A percentile compares a stretch with the other conserved stretches of the same genome.
Conservation (phyloP, 2,329 filamentous ascomycete genomes). For the Albifimbria verrucaria region DNA sequence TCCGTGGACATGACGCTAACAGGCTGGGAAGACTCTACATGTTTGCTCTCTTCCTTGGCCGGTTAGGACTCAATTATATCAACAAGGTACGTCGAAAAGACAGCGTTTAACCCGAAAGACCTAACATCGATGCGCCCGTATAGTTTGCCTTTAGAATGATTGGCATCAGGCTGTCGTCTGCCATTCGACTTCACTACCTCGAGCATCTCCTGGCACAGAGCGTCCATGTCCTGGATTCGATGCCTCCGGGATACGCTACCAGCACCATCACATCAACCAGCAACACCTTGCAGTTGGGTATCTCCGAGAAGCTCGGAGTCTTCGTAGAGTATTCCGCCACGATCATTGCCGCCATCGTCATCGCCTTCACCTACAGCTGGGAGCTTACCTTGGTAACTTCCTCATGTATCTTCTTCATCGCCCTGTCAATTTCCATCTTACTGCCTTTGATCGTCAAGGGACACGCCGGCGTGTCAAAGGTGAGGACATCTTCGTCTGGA, state of each 20-base stretch:
- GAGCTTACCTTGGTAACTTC: conserved; percentile 56
- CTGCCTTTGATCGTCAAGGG: conserved; percentile 56
- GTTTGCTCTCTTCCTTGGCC: conserved; percentile 66
- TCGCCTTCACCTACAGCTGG: conserved; percentile 58
- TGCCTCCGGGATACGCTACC: conserved; percentile 59
- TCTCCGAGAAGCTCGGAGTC: conserved; percentile 59
- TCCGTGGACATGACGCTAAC: neutral
- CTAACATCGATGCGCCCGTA: conserved; percentile 8
- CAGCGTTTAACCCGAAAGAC: neutral
- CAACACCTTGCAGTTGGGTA: conserved; percentile 62
- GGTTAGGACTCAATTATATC: conserved; percentile 61
- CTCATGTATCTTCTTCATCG: conserved; percentile 54
- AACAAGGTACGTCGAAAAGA: conserved; percentile 49
- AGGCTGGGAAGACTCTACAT: conserved; percentile 55
- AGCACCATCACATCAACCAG: conserved; percentile 62
- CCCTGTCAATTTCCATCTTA: conserved; percentile 42
- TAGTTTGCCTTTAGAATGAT: conserved; percentile 60
- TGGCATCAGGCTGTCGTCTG: conserved; percentile 59
- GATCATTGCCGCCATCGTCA: conserved; percentile 48
- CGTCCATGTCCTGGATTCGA: conserved; percentile 65
- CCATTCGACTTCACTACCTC: conserved; percentile 62
- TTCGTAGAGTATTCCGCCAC: conserved; percentile 54
- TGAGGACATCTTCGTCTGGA: conserved; percentile 8
- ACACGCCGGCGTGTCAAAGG: conserved; percentile 40
- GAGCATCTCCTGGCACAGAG: conserved; percentile 61